Evolutionary conservation across 2,329 filamentous ascomycete species (phyloP), one percentile per base, ranked within the genome.

Genomic region (Grosmannia clavigera): DNA sequence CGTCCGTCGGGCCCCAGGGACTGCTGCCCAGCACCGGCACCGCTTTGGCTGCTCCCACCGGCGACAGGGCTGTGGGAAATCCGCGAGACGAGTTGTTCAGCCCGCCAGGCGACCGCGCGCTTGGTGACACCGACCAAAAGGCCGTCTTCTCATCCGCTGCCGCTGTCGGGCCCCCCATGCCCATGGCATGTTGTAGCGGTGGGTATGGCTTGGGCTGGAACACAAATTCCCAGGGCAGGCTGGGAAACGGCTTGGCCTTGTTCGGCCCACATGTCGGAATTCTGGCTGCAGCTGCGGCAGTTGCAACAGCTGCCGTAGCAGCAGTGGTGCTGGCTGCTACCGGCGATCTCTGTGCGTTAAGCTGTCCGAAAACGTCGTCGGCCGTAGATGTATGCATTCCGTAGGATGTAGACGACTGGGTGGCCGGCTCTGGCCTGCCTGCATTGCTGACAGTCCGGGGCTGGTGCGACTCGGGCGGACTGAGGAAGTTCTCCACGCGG

Each of bases 341-440:
- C 35, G 69, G 61, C 3, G 70, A 69, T 61, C 69, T 72, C 52
- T 68, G 70, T 9, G 72, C 67, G 16, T 67, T 69, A 51, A 75
- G 65, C 51, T 55, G 73, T 69, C 72, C 76, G 63, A 81, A 80
- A 2, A 80, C 64, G 22, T 80, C 78, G 55, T 79, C 76, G 31
- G 79, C 76, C 9, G 76, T 79, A 3, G 72, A 67, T 11, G 76
- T 78, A 65, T 79, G 75, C 79, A 83, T 81, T 19, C 78, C 81
- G 62, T 82, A 83, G 2, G 77, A 81, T 3, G 77, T 72, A 58
- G 43, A 7, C 68, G 69, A 2, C 69, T 19, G 40, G 58, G 10
- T 58, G 61, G 3, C 54, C 56, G 52, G 22, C 16, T 31, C 27
- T 31, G 27, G 27, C 51, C 31, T 33, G 51, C 2, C 51, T n/a